phyloP scores from a whole-genome alignment of 345 rosid genomes.

The Salix koriyanagi region DNA sequence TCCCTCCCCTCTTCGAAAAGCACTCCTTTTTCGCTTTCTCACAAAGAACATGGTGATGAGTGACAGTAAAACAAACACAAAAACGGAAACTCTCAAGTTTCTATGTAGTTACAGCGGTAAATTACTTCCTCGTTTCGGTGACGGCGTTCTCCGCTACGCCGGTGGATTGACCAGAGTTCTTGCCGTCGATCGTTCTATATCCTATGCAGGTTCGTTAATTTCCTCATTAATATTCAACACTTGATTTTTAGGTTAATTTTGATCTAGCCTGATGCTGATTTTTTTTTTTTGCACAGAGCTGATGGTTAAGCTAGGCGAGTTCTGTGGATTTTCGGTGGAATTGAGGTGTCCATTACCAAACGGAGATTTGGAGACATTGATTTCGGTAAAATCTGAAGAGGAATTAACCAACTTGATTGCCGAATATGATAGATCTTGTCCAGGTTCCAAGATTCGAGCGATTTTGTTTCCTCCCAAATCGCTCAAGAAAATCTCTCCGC shows the following conservation, averaged over 20 bases:
- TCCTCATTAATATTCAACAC: background rate
- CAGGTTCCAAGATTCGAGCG: constrained; percentile 27
- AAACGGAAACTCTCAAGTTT: constrained; percentile 41
- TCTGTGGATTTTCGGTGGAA: constrained; percentile 50
- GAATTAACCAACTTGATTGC: constrained; percentile 47
- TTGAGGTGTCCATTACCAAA: constrained; percentile 68
- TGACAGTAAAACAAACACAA: constrained; percentile 2
- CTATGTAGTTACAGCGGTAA: constrained; percentile 83
- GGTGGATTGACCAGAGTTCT: constrained; percentile 83
- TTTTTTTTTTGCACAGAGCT: constrained; percentile 22
- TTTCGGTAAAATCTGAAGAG: constrained; percentile 74
- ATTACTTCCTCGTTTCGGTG: constrained; percentile 61
- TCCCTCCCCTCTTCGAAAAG: background rate
- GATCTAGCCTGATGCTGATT: background rate
- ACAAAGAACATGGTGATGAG: constrained; percentile 22
- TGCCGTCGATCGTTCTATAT: constrained; percentile 58
- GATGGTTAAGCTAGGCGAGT: constrained; percentile 57
- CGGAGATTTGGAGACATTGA: constrained; percentile 75
- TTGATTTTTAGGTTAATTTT: background rate
- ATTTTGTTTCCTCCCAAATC: constrained; percentile 27
- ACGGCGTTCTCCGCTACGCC: constrained; percentile 76
- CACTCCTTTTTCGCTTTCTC: background rate
- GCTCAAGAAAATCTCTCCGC: constrained; percentile 46
- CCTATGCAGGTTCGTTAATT: constrained; percentile 49
- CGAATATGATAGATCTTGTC: constrained; percentile 14